These are phyloP conservation scores for Scortechinia acanthostroma DNA, from an alignment of 2,329 filamentous ascomycete species.

Conservation along the genomic window DNA sequence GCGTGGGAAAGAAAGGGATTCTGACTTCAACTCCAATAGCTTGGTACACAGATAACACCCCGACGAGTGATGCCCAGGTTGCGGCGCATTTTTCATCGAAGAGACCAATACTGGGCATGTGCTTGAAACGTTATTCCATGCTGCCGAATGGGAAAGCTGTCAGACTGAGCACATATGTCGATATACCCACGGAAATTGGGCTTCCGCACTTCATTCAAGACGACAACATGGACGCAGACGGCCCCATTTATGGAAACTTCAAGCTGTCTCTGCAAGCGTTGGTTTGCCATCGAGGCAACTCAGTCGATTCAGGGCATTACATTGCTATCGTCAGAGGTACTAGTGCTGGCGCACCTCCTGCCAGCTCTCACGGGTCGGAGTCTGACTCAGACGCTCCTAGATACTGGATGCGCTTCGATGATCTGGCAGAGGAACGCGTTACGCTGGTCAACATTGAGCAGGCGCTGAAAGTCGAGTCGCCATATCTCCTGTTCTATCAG, in stretches of 20 bases:
- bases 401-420: slow-evolving; percentile 86
- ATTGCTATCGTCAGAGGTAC: slow-evolving; percentile 65
- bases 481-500: slow-evolving; percentile 92
- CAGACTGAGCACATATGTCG: slow-evolving; percentile 75
- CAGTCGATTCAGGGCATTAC: slow-evolving; percentile 85
- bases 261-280: slow-evolving; percentile 86
- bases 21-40: neutral
- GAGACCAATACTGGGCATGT: slow-evolving; percentile 83
- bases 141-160: slow-evolving; percentile 58
- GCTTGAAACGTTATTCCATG: slow-evolving; percentile 75
- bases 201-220: slow-evolving; percentile 74
- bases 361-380: slow-evolving; percentile 20
- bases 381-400: slow-evolving; percentile 42
- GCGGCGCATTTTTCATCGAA: slow-evolving; percentile 74
- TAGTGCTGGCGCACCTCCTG: slow-evolving; percentile 43
- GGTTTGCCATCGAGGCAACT: slow-evolving; percentile 83
- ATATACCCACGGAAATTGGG: slow-evolving; percentile 76
- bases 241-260: slow-evolving; percentile 77
- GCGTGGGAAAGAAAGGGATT: no score
- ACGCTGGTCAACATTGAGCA: slow-evolving; percentile 67
- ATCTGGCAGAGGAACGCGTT: slow-evolving; percentile 67
- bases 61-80: slow-evolving; percentile 68
- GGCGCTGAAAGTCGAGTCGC: slow-evolving; percentile 77
- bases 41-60: slow-evolving; percentile 16
- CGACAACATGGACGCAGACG: slow-evolving; percentile 43